Conservation (phyloP, 2,329 filamentous ascomycete species). For the Arthrobotrys iridis region DNA sequence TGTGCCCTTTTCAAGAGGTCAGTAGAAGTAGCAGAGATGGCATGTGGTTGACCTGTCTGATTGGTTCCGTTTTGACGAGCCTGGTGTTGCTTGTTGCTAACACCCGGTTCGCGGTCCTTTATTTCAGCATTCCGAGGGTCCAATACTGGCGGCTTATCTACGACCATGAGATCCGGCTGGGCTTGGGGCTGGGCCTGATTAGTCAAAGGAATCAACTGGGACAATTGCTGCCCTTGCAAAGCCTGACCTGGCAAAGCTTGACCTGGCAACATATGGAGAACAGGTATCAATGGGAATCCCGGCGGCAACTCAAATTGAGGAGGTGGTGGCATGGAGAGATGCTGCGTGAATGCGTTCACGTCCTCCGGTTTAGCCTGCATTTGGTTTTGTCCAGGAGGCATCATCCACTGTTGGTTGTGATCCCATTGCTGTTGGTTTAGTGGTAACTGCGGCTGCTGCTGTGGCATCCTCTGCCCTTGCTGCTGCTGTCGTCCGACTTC, state of each 20-base stretch:
- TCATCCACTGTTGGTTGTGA: constrained; percentile 28
- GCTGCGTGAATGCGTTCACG: constrained; percentile 34
- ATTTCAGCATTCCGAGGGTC: constrained; percentile 30
- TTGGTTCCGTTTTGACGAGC: constrained; percentile 12
- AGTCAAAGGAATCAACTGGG: constrained; percentile 32
- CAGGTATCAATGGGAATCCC: constrained; percentile 28
- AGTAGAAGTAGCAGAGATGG: constrained; percentile 12
- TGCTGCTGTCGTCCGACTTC: constrained; percentile 18
- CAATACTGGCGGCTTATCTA: constrained; percentile 34
- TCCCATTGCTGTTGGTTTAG: constrained; percentile 31
- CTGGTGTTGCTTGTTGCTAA: constrained; percentile 23
- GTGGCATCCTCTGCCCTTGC: constrained; percentile 1
- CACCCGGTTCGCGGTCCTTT: constrained; percentile 15
- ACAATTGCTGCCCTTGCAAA: constrained; percentile 16
- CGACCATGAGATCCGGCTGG: constrained; percentile 47
- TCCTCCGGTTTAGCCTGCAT: constrained; percentile 32
- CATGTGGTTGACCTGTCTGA: not conserved
- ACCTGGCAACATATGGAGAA: constrained; percentile 26
- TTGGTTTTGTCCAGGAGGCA: constrained; percentile 24
- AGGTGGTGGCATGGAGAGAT: constrained; percentile 29
- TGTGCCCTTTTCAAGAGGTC: constrained; percentile 51
- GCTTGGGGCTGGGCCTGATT: constrained; percentile 21
- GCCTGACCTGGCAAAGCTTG: constrained; percentile 23
- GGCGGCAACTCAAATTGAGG: constrained; percentile 33
- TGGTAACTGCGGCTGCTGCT: constrained; percentile 12